A percentile compares a stretch with the other conserved stretches of the same genome.
Conservation (phyloP, 2,329 filamentous ascomycete species). For the Beauveria sp. region DNA sequence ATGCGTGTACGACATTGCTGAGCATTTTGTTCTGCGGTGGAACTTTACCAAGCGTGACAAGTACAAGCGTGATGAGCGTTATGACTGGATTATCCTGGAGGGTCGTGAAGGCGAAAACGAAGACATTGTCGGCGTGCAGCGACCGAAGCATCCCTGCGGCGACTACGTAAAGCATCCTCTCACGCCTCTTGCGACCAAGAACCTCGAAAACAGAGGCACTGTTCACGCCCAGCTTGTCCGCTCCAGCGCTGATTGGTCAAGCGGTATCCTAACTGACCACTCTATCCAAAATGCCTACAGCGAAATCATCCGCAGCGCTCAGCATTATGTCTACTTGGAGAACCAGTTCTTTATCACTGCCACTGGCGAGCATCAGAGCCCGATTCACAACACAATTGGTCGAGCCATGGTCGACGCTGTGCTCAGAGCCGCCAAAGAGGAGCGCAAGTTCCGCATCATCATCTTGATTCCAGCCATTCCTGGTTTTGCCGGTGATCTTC, state of each 20-base stretch:
- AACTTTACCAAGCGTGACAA: conserved; percentile 97
- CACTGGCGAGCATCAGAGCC: conserved; percentile 78
- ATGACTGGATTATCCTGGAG: conserved; percentile 77
- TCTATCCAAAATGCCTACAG: conserved; percentile 83
- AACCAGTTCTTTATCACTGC: conserved; percentile 98
- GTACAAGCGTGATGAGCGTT: conserved; percentile 80
- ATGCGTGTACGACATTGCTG: conserved; percentile 86
- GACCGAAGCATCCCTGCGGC: conserved; percentile 82
- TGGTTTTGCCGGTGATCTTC: conserved; percentile 86
- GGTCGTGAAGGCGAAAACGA: conserved; percentile 72
- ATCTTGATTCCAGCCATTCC: conserved; percentile 85
- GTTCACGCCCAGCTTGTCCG: conserved; percentile 80
- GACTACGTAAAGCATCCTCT: conserved; percentile 78
- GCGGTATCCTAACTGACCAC: conserved; percentile 75
- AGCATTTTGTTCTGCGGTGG: conserved; percentile 92
- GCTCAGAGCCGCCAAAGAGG: conserved; percentile 70
- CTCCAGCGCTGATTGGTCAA: conserved; percentile 89
- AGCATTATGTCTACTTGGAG: conserved; percentile 96
- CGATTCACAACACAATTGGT: conserved; percentile 83
- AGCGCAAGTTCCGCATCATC: conserved; percentile 83
- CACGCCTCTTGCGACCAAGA: conserved; percentile 59
- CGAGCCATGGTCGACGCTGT: conserved; percentile 85
- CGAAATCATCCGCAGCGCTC: conserved; percentile 75
- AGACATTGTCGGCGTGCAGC: conserved; percentile 79
- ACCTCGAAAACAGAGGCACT: conserved; percentile 57